Base-by-base conservation (phyloP, 805 yeast genomes). In the Maudiozyma saulgeensis region DNA sequence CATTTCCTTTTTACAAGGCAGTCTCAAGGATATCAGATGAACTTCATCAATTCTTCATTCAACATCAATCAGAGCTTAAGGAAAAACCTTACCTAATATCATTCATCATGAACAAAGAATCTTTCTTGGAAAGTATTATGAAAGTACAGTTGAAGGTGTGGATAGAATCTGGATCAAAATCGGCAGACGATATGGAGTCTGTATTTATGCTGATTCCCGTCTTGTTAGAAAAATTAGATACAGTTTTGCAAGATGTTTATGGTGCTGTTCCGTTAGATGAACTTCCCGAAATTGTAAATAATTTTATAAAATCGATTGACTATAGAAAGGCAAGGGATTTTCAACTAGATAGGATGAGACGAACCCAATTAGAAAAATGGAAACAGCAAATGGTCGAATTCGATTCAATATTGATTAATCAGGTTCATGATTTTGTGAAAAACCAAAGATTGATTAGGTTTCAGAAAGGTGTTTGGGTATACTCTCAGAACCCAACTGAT, bases 401-500 rank as follows among this genome's bases (percentile, higher is more conserved):
- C 58, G 76, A 79, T 57, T 63, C 64, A 3, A 64, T 73, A 31
- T 69, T 84, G 49, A 62, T 73, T 11, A 61, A 66, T 13, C 88
- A 87, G 60, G 85, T 83, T 0, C 68, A 74, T 50, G 82, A 80
- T 38, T 85, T 84, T 61, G 88, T 87, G 15, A 77, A 78, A 50
- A 89, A 84, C 61, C 93, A 85, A 67, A 74, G 91, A 57, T 79
- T 83, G 43, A 66, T 84, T 50, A 82, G 80, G 59, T 67, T 87
- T 45, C 79, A 87, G 26, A 80, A 77, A 58, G 96, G 96, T 1
- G 76, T 85, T 2, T 87, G 95, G 95, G 90, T 84, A 13, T 83
- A 73, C 60, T 75, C 82, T 1, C 83, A 81, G 37, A 69, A 74
- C 47, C 88, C 84, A 19, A 52, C 66, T 12, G 62, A 57, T 44